Evolutionary conservation across 306 rosid species (phyloP), one percentile per base, ranked within the genome.

Genomic region (Vicia sativa): DNA sequence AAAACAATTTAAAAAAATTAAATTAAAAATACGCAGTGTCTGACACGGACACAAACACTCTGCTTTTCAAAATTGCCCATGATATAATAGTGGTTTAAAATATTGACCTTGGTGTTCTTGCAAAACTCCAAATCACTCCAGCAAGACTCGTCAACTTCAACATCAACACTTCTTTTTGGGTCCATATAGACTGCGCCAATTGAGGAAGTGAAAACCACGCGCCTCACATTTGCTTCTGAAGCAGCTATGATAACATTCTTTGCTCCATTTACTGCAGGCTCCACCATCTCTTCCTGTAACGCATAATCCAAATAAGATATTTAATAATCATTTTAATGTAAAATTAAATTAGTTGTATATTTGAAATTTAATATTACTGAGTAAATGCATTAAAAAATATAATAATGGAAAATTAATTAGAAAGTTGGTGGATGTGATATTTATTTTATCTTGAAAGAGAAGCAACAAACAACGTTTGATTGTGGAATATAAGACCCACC

Each of bases 191-290:
- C 96, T 0, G 99, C 89, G 1, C 96, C 97, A 4, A 93, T 93
- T 1, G 99, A 93, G 5, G 99, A 93, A 6, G 99, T 93, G 82
- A 93, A 90, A 21, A 93, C 99, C 64, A 93, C 96, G 5, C 99
- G 87, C 35, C 88, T 39, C 4, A 88, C 95, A 31, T 87, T 87
- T 3, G 95, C 87, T 54, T 93, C 92, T 0, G 89, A 89, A 0
- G 92, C 89, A 0, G 96, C 92, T 3, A 49, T 69, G 3, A 93
- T 88, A 31, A 93, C 92, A 48, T 93, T 90, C 83, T 80, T 88
- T 0, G 96, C 84, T 23, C 99, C 97, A 4, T 79, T 74, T 39
- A 93, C 86, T 0, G 97, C 97, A 0, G 96, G 95, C 63, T 90
- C 90, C 84, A 90, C 87, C 92, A 86, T 86, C 71, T 88, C 83